A percentile compares a stretch with the other conserved stretches of the same genome.
These are phyloP conservation scores for Excoecaria agallocha DNA, from an alignment of 345 rosid species.

Conservation along the genomic window DNA sequence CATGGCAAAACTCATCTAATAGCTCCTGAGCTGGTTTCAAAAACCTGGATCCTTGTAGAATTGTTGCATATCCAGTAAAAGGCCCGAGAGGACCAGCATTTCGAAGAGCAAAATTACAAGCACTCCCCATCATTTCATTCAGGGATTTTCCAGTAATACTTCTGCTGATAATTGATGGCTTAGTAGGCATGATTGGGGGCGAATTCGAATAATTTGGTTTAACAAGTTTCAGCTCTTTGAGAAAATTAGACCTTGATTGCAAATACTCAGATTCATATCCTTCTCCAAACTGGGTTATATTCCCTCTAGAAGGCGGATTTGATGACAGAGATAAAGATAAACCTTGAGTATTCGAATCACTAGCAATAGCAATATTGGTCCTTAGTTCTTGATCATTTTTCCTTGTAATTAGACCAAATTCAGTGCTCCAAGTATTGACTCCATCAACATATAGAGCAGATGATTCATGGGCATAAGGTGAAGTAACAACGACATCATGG, in stretches of 20 bases:
- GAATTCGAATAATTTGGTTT: constrained; percentile 5
- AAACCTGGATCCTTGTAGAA: constrained; percentile 58
- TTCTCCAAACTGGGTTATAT: constrained; percentile 22
- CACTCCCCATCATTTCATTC: constrained; percentile 22
- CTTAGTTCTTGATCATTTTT: constrained; percentile 20
- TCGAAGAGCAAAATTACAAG: constrained; percentile 25
- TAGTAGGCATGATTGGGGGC: constrained; percentile 15
- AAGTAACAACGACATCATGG: constrained; percentile 38
- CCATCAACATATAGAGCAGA: constrained; percentile 10
- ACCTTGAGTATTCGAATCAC: constrained; percentile 34
- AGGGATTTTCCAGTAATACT: constrained; percentile 29
- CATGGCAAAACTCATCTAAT: constrained; percentile 41
- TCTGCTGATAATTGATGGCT: constrained; percentile 25
- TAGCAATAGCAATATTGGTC: not conserved
- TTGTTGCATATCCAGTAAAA: constrained; percentile 66
- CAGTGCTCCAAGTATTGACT: constrained; percentile 24
- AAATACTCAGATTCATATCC: constrained; percentile 19
- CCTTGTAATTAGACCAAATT: constrained; percentile 23
- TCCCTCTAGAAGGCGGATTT: constrained; percentile 26
- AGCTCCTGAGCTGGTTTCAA: constrained; percentile 53
- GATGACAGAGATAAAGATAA: constrained; percentile 57
- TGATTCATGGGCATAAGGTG: constrained; percentile 33
- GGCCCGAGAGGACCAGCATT: constrained; percentile 65
- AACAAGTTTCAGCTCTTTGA: constrained; percentile 10
- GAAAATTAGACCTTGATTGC: constrained; percentile 12